These are phyloP conservation scores for Mikania micrantha DNA, from an alignment of 129 eudicot species.

Conservation along the genomic window DNA sequence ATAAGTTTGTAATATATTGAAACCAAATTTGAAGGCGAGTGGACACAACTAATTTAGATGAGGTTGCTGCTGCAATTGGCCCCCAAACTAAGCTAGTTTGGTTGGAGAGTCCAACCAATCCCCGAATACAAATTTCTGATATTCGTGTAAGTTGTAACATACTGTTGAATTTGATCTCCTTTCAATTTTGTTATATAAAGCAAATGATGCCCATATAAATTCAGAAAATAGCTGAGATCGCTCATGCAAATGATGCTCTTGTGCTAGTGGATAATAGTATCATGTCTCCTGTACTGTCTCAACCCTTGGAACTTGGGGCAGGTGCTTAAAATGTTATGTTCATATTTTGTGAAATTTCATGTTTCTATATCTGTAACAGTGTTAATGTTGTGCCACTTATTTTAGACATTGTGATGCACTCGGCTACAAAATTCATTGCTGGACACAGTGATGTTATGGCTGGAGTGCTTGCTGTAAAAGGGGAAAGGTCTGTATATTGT, in stretches of 20 bases:
- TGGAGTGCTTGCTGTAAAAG: conserved; percentile 83
- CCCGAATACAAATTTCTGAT: conserved; percentile 84
- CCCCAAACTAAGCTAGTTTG: conserved; percentile 91
- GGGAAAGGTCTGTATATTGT: conserved; percentile 62
- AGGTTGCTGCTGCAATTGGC: conserved; percentile 76
- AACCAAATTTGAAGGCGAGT: conserved; percentile 53
- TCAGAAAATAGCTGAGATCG: conserved; percentile 82
- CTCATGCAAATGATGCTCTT: conserved; percentile 89
- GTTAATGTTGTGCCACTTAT: conserved; percentile 4
- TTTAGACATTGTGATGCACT: conserved; percentile 93
- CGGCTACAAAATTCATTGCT: conserved; percentile 92
- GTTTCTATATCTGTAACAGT: not conserved
- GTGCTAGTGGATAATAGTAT: conserved; percentile 93
- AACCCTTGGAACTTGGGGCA: conserved; percentile 91
- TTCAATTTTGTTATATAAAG: not conserved
- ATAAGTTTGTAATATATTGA: not conserved
- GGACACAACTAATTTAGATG: conserved; percentile 69
- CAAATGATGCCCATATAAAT: conserved; percentile 2
- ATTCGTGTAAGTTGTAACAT: conserved; percentile 54
- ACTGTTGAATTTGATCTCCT: not conserved
- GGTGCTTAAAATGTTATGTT: conserved; percentile 34
- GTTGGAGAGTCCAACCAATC: conserved; percentile 98
- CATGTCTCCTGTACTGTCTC: conserved; percentile 92
- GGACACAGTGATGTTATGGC: conserved; percentile 99
- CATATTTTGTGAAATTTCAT: not conserved